These are phyloP conservation scores for Coprinopsis strossmayeri DNA, from an alignment of 768 basidiomycete genomes.

Conservation along the genomic window DNA sequence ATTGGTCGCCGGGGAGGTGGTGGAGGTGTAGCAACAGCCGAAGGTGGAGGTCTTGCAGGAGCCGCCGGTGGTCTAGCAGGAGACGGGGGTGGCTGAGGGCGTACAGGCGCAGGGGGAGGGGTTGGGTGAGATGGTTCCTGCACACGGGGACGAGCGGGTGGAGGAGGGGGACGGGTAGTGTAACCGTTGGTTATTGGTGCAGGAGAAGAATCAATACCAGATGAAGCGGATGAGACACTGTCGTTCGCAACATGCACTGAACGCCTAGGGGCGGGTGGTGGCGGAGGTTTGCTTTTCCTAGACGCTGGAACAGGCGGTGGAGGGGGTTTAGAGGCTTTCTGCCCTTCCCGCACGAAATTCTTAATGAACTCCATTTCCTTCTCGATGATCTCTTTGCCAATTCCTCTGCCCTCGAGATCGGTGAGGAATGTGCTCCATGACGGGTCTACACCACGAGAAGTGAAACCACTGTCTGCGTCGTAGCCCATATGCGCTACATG, in stretches of 20 bases:
- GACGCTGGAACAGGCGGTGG: conserved; percentile 39
- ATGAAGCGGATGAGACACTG: conserved; percentile 2
- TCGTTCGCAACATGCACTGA: not conserved
- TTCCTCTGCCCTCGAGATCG: conserved; percentile 56
- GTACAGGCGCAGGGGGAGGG: conserved; percentile 28
- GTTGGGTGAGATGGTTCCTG: conserved; percentile 23
- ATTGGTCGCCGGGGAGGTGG: not conserved
- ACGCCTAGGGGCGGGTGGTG: conserved; percentile 17
- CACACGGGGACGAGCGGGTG: conserved; percentile 25
- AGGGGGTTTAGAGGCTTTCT: conserved; percentile 41
- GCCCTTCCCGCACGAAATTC: conserved; percentile 56
- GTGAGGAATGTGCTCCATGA: conserved; percentile 77
- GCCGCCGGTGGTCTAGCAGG: conserved; percentile 26
- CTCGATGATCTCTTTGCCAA: conserved; percentile 62
- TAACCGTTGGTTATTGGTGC: not conserved
- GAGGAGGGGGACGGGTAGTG: conserved; percentile 31
- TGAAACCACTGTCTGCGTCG: conserved; percentile 81
- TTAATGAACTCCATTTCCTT: conserved; percentile 88
- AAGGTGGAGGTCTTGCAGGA: not conserved
- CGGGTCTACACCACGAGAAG: conserved; percentile 80
- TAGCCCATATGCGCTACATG: conserved; percentile 97
- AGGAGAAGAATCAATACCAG: not conserved
- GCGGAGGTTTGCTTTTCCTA: conserved; percentile 23
- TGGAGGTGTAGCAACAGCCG: not conserved
- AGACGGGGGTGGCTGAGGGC: too few relatives aligned